These are phyloP conservation scores for Phaeosphaeria sp. DNA, from an alignment of 2,329 filamentous ascomycete genomes.

Conservation along the genomic window DNA sequence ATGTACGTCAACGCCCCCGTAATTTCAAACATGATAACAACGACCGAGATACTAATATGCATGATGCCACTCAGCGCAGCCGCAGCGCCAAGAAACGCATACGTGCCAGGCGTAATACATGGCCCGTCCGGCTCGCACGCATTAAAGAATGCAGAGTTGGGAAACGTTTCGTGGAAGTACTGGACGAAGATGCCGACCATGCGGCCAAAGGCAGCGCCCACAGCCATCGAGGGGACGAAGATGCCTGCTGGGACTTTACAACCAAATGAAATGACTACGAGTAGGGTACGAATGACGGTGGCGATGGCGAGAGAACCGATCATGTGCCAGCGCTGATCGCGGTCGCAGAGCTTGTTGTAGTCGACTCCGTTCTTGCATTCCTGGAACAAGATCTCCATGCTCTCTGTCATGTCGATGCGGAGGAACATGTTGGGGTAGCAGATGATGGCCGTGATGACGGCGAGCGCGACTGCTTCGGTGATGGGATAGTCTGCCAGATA, in stretches of 20 bases:
- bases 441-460: slow-evolving; percentile 83
- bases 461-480: slow-evolving; percentile 83
- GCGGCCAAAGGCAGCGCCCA: slow-evolving; percentile 91
- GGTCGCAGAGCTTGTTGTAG: slow-evolving; percentile 89
- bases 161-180: slow-evolving; percentile 83
- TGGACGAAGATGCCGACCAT: slow-evolving; percentile 96
- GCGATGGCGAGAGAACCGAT: slow-evolving; percentile 79
- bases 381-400: slow-evolving; percentile 96
- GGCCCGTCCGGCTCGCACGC: slow-evolving; percentile 89
- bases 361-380: slow-evolving; percentile 91
- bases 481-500: slow-evolving; percentile 85
- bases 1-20: slow-evolving; percentile 98
- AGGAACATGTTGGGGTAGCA: slow-evolving; percentile 97
- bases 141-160: slow-evolving; percentile 82
- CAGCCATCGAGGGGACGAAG: slow-evolving; percentile 97
- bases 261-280: slow-evolving; percentile 95
- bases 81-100: slow-evolving; percentile 91
- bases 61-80: slow-evolving; percentile 95
- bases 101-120: slow-evolving; percentile 96
- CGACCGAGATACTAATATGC: slow-evolving; percentile 95
- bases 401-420: slow-evolving; percentile 98
- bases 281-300: slow-evolving; percentile 77
- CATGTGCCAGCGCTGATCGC: slow-evolving; percentile 76
- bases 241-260: slow-evolving; percentile 98
- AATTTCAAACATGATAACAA: slow-evolving; percentile 99